Evolutionary conservation across 306 rosid species (phyloP).

Genomic region (Phaseolus lunatus): DNA sequence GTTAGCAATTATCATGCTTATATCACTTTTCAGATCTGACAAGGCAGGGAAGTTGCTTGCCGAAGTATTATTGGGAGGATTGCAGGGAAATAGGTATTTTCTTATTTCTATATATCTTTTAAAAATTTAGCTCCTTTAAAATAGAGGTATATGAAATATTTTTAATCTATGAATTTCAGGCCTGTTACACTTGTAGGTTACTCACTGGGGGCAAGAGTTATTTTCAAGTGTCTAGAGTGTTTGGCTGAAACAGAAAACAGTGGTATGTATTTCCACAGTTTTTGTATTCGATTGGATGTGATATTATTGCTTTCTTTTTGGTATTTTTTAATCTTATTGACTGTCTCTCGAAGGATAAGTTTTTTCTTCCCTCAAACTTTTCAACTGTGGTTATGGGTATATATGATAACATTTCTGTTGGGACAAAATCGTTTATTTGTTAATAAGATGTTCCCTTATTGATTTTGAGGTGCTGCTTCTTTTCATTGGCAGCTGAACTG

Average conservation of each 20-base stretch:
- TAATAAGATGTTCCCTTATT: constrained; percentile 19
- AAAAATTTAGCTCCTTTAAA: constrained; percentile 27
- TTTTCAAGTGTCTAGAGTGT: constrained; percentile 69
- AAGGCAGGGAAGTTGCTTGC: constrained; percentile 81
- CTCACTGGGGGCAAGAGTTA: constrained; percentile 74
- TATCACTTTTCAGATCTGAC: constrained; percentile 61
- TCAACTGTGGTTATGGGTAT: constrained; percentile 13
- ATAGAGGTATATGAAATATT: constrained; percentile 31
- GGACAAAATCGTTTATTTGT: not conserved
- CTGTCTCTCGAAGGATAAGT: not conserved
- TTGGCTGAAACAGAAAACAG: constrained; percentile 62
- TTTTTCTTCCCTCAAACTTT: not conserved
- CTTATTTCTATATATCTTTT: constrained; percentile 37
- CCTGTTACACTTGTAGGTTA: constrained; percentile 76
- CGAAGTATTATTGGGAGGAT: constrained; percentile 61
- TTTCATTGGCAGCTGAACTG: constrained; percentile 61
- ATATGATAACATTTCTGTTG: constrained; percentile 6
- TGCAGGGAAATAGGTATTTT: constrained; percentile 70
- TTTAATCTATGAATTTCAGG: constrained; percentile 56
- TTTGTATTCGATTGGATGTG: constrained; percentile 15
- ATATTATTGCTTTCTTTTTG: constrained; percentile 21
- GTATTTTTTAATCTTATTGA: constrained; percentile 17
- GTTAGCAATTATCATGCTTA: constrained; percentile 31
- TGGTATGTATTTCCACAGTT: constrained; percentile 49
- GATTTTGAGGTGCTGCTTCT: constrained; percentile 22